These are phyloP conservation scores for Tricholoma hemisulphureum DNA, from an alignment of 768 basidiomycete species.

Conservation along the genomic window DNA sequence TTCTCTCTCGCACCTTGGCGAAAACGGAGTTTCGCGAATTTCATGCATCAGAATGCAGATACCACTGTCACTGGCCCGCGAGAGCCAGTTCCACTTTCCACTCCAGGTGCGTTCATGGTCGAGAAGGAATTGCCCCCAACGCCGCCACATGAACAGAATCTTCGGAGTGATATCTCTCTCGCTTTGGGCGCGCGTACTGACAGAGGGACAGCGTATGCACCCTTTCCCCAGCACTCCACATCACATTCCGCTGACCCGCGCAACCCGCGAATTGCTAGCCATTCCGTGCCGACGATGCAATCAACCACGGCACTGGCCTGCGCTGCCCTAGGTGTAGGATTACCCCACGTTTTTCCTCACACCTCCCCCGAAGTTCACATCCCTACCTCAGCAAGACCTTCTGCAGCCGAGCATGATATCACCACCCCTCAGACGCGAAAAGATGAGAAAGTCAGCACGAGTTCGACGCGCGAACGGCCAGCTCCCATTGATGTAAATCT, in stretches of 20 bases:
- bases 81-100: constrained; percentile 24
- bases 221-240: constrained; percentile 13
- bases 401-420: constrained; percentile 7
- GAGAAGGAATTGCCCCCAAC: constrained; percentile 56
- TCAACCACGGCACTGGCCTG: constrained; percentile 49
- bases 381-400: constrained; percentile 28
- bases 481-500: constrained; percentile 7
- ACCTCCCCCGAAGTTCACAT: constrained; percentile 48
- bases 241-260: constrained; percentile 16
- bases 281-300: constrained; percentile 16
- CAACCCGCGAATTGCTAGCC: constrained; percentile 8
- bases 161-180: not conserved
- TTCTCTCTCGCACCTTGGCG: constrained; percentile 68
- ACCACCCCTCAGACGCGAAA: constrained; percentile 38
- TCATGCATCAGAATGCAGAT: constrained; percentile 29
- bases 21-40: constrained; percentile 40
- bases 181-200: not conserved
- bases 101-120: constrained; percentile 23
- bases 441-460: constrained; percentile 51
- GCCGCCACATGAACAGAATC: constrained; percentile 29
- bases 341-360: constrained; percentile 51
- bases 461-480: constrained; percentile 25
- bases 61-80: constrained; percentile 13
- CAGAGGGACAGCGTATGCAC: not conserved
- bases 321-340: constrained; percentile 56